Conservation (phyloP, 1,284 basidiomycete species). For the Apiotrichum porosum region DNA sequence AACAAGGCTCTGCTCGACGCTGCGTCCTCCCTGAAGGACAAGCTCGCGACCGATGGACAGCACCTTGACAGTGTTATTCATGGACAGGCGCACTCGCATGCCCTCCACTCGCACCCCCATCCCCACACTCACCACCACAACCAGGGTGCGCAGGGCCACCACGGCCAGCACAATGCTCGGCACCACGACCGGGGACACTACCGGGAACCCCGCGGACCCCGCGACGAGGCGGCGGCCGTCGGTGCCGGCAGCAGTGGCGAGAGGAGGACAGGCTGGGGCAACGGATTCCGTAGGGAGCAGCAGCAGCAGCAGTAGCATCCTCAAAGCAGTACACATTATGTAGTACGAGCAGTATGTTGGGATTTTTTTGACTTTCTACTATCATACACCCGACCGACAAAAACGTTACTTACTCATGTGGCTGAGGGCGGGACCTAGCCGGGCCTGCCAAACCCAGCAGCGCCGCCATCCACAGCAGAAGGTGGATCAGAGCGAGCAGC, state of each 20-base stretch:
- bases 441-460: too few species aligned
- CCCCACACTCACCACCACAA: neutral
- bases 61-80: too few species aligned
- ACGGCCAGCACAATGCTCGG: neutral
- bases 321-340: too few species aligned
- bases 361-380: too few species aligned
- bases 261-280: conserved; percentile 14
- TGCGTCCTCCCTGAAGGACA: conserved; percentile 23
- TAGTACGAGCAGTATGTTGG: too few species aligned
- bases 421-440: too few species aligned
- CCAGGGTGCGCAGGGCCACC: neutral
- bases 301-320: neutral
- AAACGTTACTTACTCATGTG: too few species aligned
- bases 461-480: too few species aligned
- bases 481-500: too few species aligned
- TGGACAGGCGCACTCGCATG: neutral
- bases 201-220: conserved; percentile 12
- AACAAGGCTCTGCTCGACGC: conserved; percentile 45
- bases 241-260: conserved; percentile 1
- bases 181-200: conserved; percentile 10
- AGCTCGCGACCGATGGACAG: conserved; percentile 3
- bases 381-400: too few species aligned
- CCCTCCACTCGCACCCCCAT: conserved; percentile 1
- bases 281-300: conserved; percentile 20
- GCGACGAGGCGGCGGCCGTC: conserved; percentile 11